Base-by-base conservation (phyloP, 176 grass and related monocot genomes). In the Oryza australiensis region DNA sequence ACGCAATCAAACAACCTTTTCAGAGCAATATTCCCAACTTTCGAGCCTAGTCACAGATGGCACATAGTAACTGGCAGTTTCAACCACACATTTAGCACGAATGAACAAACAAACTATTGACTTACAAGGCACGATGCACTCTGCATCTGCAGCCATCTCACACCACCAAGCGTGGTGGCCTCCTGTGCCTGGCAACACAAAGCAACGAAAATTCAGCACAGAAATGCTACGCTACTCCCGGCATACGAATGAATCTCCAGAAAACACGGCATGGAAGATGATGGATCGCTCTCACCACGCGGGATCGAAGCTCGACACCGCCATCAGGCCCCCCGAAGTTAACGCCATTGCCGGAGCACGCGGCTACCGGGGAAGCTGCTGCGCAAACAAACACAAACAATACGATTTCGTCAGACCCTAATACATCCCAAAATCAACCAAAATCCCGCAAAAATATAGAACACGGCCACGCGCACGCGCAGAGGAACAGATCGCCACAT, bases 61-160 rank as follows among this genome's bases (percentile, higher is more conserved):
- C 12, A 7, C 18, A 64, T 23, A 64, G 26, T 9, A 41, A 65
- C 48, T 8, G 12, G 57, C 33, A 77, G 23, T 29, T 73, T 62
- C 20, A 72, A 67, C 28, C 34, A 24, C 14, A 55, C 12, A 62
- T 73, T 75, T 33, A 53, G 22, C 60, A 20, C 34, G 15, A 48
- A 23, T n/a, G 1, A 63, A 26, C 3, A 74, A 10, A 40, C 38
- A 10, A 40, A 38, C 4, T 5, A 32, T 71, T 51, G 26, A 72
- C 88, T 88, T 77, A 99, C 96, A 64, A 94, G 90, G 86, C 87
- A 26, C n/a, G 91, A 85, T 51, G 93, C 57, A 60, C 85, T 95
- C 89, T 99, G 93, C 64, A 93, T 88, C 86, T 99, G 96, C 84
- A 99, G 68, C 93, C 96, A 99, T 82, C 93, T 90, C 27, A 99